Base-by-base conservation (phyloP, 2,329 filamentous ascomycete species). In the Aspergillus fijiensis region DNA sequence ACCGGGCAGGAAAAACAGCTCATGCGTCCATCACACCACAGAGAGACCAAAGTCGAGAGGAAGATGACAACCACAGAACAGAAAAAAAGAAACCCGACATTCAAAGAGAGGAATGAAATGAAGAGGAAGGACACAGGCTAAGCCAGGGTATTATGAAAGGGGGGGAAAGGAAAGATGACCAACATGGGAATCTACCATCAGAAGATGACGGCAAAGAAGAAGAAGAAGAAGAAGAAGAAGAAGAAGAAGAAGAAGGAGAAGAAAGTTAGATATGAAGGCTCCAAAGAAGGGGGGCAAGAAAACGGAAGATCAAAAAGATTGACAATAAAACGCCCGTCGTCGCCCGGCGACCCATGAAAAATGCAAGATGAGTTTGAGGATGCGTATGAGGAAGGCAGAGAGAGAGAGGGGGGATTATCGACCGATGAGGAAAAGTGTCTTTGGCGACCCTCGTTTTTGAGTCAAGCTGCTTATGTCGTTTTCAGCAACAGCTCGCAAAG, bases 211-310 rank as follows among this genome's bases (percentile, higher is more conserved):
- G 11, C 2, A 16, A 35, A 4, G 14, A 16, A 35, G 33, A 31
- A 57, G 58, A 48, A 57, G 45, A 62, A 27, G 63, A 29, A 64
- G 60, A 60, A 50, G 62, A 66, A 63, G 31, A 33, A 45, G 19
- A 21, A 21, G 2, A 21, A 21, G 19, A 21, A 21, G 19, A 66
- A 63, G 31, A 35, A 4, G 14, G 6, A 35, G 33, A 31, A 57
- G 21, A 21, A 39, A 29, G 7, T 7, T 29, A 10, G 7, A 29
- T 9, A 29, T 29, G 29, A 42, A 42, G 42, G 51, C 33, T 66
- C 59, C 60, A 33, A 25, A 51, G 39, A n/a, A 58, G 54, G 33
- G 25, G 25, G 58, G 47, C 60, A 49, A 55, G 50, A 63, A 49
- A 48, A 58, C 53, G 60, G 21, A 35, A 35, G 14, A 35, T 10